These are phyloP conservation scores for Linnemannia elongata DNA, from an alignment of 192 early-diverging fungal genomes.

Conservation along the genomic window DNA sequence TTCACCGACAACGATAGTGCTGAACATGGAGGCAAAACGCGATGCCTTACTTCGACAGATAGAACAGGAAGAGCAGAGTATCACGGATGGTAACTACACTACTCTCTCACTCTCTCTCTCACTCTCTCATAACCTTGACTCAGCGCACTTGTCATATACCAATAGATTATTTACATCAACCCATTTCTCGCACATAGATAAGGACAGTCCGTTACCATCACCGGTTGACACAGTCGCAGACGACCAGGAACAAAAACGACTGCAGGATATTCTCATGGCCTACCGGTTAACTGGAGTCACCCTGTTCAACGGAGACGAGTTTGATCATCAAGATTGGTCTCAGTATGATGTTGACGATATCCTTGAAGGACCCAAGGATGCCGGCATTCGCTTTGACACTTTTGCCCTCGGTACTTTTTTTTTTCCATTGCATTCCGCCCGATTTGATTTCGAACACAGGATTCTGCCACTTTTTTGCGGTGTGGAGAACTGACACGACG, in stretches of 20 bases:
- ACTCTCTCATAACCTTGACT: not conserved
- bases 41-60: constrained; percentile 27
- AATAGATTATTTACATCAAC: not conserved
- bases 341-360: constrained; percentile 7
- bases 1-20: constrained; percentile 16
- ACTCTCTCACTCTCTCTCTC: not conserved
- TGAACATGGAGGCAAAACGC: constrained; percentile 27
- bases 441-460: not conserved
- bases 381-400: constrained; percentile 65
- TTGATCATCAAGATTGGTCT: constrained; percentile 6
- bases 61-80: constrained; percentile 33
- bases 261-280: constrained; percentile 46
- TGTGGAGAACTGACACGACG: not conserved
- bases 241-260: constrained; percentile 32
- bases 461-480: no score
- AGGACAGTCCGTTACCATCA: not conserved
- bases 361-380: constrained; percentile 30
- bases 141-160: not conserved
- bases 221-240: not conserved
- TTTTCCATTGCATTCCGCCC: no score
- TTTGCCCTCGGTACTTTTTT: constrained; percentile 59
- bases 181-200: constrained; percentile 18
- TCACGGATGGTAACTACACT: constrained; percentile 18
- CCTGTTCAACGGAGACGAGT: constrained; percentile 30
- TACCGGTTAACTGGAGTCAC: constrained; percentile 52